Conservation (phyloP, 108 stramenopile genomes). For the Discostella pseudostelligera region DNA sequence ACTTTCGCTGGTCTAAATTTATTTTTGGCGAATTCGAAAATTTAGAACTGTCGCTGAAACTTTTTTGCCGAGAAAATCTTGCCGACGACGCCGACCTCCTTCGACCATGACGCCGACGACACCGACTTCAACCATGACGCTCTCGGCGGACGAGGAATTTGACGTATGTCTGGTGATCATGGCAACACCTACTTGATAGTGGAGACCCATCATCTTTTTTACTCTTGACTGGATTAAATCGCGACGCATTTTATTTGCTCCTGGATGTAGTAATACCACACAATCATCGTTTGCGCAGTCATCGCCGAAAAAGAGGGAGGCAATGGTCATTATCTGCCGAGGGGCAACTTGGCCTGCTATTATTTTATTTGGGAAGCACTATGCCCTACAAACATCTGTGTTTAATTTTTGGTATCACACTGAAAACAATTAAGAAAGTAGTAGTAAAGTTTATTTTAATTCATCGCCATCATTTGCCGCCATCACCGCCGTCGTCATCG, state of each 20-base stretch:
- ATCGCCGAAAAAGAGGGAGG: not conserved
- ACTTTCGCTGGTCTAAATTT: too few relatives aligned
- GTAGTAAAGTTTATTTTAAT: too few relatives aligned
- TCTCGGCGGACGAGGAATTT: not conserved
- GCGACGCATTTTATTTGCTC: not conserved
- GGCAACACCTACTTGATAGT: not conserved
- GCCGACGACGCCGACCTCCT: not conserved
- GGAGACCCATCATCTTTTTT: not conserved
- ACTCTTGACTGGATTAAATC: not conserved
- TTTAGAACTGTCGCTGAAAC: too few relatives aligned
- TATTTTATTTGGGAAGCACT: slow-evolving; percentile 3
- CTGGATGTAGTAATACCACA: not conserved
- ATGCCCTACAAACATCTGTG: not conserved
- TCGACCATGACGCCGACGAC: not conserved
- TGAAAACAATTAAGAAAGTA: too few relatives aligned
- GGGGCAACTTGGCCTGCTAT: not conserved
- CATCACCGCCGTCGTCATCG: too few relatives aligned
- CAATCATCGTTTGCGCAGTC: not conserved
- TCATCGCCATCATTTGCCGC: too few relatives aligned
- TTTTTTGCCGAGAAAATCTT: not conserved
- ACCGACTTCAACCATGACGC: not conserved
- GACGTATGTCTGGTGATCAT: not conserved
- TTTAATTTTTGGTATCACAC: not conserved
- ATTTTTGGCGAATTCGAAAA: too few relatives aligned
- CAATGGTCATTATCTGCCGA: not conserved